Conservation (phyloP, 2,329 filamentous ascomycete species). For the Cercospora beticola region DNA sequence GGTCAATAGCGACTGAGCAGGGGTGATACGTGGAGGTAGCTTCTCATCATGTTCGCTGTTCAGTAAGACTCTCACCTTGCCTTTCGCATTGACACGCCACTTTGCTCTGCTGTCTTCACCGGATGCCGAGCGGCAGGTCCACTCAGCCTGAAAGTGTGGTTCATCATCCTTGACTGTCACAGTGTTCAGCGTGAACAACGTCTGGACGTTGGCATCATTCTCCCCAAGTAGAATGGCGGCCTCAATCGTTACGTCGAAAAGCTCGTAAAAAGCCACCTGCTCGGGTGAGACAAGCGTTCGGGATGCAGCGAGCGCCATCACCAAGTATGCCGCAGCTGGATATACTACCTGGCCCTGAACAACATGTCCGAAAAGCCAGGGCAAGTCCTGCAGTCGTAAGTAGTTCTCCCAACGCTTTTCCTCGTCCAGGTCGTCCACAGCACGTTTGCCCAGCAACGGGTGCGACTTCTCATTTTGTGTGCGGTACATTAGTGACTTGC, state of each 20-base stretch:
- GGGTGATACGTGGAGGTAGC: constrained; percentile 4
- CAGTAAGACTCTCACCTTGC: constrained; percentile 9
- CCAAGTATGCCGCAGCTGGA: constrained; percentile 32
- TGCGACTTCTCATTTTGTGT: constrained; percentile 2
- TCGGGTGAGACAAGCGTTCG: constrained; percentile 7
- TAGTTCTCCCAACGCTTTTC: constrained; percentile 14
- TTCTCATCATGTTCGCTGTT: constrained; percentile 5
- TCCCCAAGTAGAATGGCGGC: constrained; percentile 26
- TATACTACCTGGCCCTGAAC: constrained; percentile 36
- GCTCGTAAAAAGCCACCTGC: constrained; percentile 5
- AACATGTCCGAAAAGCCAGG: constrained; percentile 39
- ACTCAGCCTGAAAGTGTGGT: constrained; percentile 8
- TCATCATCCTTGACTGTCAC: constrained; percentile 1
- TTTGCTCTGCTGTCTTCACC: constrained; percentile 6
- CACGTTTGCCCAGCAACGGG: constrained; percentile 11
- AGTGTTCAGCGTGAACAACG: constrained; percentile 6
- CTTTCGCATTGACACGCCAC: constrained; percentile 12
- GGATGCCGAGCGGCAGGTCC: constrained; percentile 10
- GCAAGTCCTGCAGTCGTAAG: constrained; percentile 24
- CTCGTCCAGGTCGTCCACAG: not conserved
- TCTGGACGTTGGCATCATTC: constrained; percentile 12
- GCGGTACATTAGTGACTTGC: constrained; percentile 8
- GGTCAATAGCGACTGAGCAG: constrained; percentile 7
- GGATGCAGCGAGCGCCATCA: constrained; percentile 26
- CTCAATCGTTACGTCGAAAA: constrained; percentile 14